These are phyloP conservation scores for Aureobasidium sp. DNA, from an alignment of 2,329 filamentous ascomycete species.

Conservation along the genomic window DNA sequence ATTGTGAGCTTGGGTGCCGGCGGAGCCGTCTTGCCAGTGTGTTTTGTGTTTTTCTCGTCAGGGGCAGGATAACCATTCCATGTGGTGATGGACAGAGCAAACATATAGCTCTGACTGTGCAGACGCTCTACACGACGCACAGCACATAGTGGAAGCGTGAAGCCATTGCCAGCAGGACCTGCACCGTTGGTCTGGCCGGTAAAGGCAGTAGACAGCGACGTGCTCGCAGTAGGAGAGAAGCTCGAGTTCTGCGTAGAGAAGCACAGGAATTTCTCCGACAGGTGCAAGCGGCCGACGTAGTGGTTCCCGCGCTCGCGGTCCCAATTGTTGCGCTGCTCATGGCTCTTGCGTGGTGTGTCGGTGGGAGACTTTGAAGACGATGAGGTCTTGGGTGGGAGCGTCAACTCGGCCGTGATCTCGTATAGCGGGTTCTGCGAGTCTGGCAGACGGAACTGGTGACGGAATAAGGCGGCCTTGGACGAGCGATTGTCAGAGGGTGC, in stretches of 20 bases:
- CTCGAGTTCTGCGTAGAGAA: constrained; percentile 91
- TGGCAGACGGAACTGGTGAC: constrained; percentile 91
- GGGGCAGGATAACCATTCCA: constrained; percentile 68
- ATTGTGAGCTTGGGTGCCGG: constrained; percentile 83
- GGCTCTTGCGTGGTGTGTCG: constrained; percentile 21
- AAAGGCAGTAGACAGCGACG: constrained; percentile 71
- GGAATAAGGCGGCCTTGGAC: constrained; percentile 87
- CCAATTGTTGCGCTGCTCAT: constrained; percentile 57
- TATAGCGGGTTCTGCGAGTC: constrained; percentile 86
- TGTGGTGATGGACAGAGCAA: constrained; percentile 87
- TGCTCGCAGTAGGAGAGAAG: constrained; percentile 72
- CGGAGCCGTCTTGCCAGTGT: constrained; percentile 35
- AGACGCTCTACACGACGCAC: constrained; percentile 87
- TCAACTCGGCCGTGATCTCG: constrained; percentile 94
- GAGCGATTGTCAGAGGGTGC: constrained; percentile 65
- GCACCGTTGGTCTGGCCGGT: constrained; percentile 89
- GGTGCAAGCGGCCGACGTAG: constrained; percentile 84
- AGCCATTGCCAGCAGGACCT: constrained; percentile 89
- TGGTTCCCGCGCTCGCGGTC: constrained; percentile 53
- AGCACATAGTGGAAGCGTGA: constrained; percentile 85
- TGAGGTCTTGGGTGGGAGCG: constrained; percentile 56
- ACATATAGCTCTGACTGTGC: constrained; percentile 85
- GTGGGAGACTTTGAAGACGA: constrained; percentile 20
- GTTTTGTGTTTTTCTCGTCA: constrained; percentile 35
- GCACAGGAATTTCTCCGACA: constrained; percentile 91